Percentiles rank a stretch among this genome's conserved stretches.
Conservation (phyloP, 305 asterid genomes). For the Fraxinus angustifolia region DNA sequence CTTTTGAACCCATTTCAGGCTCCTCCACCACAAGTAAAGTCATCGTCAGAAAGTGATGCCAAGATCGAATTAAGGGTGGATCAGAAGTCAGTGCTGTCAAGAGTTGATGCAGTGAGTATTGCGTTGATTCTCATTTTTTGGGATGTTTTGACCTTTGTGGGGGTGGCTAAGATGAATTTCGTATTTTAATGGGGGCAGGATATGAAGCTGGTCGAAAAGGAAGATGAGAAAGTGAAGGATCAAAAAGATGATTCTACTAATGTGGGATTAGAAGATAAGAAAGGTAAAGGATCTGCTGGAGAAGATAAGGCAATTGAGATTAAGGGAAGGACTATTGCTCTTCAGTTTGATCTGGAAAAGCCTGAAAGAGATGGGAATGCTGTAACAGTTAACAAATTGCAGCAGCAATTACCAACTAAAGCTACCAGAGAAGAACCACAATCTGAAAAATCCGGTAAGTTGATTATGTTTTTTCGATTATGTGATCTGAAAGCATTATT, state of each 20-base stretch:
- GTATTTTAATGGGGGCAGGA: constrained; percentile 33
- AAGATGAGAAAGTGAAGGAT: constrained; percentile 34
- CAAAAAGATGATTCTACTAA: constrained; percentile 27
- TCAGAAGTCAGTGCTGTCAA: constrained; percentile 43
- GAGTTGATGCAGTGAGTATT: constrained; percentile 37
- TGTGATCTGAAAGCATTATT: background rate
- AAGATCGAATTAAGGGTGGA: constrained; percentile 37
- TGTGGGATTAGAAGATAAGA: constrained; percentile 43
- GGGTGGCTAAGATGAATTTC: background rate
- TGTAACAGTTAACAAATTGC: constrained; percentile 35
- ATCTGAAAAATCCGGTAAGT: constrained; percentile 35
- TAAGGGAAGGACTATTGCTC: constrained; percentile 45
- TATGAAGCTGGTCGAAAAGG: constrained; percentile 33
- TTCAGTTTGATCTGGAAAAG: constrained; percentile 66
- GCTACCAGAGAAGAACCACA: constrained; percentile 34
- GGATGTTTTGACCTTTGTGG: constrained; percentile 1
- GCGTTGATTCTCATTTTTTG: background rate
- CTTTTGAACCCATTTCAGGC: constrained; percentile 47
- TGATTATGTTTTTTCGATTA: background rate
- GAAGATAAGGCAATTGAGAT: constrained; percentile 38
- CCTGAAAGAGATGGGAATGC: constrained; percentile 51
- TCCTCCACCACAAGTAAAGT: constrained; percentile 72
- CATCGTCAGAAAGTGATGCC: constrained; percentile 56
- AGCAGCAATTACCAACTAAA: constrained; percentile 27
- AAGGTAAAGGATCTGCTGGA: constrained; percentile 32